Conservation (phyloP, 331 rosid species). For the Saraca asoca region DNA sequence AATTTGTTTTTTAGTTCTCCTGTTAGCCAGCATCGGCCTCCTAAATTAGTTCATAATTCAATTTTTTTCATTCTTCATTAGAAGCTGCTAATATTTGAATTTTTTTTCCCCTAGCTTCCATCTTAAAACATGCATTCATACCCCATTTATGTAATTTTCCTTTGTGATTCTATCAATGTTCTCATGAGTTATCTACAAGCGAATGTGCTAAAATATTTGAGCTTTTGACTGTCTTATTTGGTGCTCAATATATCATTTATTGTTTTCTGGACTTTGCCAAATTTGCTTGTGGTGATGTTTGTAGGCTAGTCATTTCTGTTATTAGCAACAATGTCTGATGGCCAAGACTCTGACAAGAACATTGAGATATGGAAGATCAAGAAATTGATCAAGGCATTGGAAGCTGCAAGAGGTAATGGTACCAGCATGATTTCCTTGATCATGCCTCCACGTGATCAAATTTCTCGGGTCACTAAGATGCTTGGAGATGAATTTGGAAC, state of each 20-base stretch:
- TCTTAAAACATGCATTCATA: neutral
- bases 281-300: slow-evolving; percentile 13
- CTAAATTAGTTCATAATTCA: too few relatives aligned
- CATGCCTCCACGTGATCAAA: slow-evolving; percentile 76
- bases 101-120: slow-evolving; percentile 3
- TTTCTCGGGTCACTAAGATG: slow-evolving; percentile 73
- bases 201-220: neutral
- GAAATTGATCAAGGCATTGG: slow-evolving; percentile 67
- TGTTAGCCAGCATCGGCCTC: too few relatives aligned
- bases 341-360: slow-evolving; percentile 66
- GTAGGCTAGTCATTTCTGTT: slow-evolving; percentile 18
- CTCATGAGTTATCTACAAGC: neutral
- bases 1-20: too few relatives aligned
- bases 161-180: neutral
- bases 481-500: slow-evolving; percentile 74
- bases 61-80: neutral
- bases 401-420: slow-evolving; percentile 70
- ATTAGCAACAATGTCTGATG: slow-evolving; percentile 48
- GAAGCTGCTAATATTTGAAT: slow-evolving; percentile 1
- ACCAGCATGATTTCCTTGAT: slow-evolving; percentile 76
- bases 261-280: neutral
- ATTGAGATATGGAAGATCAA: slow-evolving; percentile 77
- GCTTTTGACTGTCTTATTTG: slow-evolving; percentile 3
- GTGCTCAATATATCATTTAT: neutral
- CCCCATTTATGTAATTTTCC: slow-evolving; percentile 3